Evolutionary conservation across 2,329 filamentous ascomycete species (phyloP).

Genomic region (Penicillium carneum): DNA sequence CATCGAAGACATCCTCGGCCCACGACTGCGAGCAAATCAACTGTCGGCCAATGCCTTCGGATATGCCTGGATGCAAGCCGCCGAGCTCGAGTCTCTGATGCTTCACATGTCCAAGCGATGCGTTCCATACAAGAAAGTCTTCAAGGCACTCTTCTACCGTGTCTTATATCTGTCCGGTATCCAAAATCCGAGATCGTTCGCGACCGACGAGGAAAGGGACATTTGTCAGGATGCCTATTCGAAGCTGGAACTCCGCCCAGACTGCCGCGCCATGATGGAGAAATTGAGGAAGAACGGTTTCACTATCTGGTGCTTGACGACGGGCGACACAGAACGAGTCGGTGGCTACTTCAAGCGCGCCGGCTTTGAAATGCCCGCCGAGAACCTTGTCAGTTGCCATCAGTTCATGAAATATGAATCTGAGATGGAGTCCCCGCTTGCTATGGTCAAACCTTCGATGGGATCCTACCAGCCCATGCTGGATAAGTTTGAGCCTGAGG

Average conservation of each 20-base stretch:
- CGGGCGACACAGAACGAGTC: slow-evolving; percentile 60
- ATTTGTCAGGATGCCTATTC: slow-evolving; percentile 49
- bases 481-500: slow-evolving; percentile 50
- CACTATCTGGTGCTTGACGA: slow-evolving; percentile 63
- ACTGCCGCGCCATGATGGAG: slow-evolving; percentile 48
- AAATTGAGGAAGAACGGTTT: slow-evolving; percentile 57
- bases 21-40: slow-evolving; percentile 41
- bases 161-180: slow-evolving; percentile 53
- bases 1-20: slow-evolving; percentile 50
- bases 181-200: slow-evolving; percentile 47
- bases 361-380: slow-evolving; percentile 59
- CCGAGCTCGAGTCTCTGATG: slow-evolving; percentile 58
- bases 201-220: slow-evolving; percentile 51
- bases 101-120: slow-evolving; percentile 54
- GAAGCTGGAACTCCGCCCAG: slow-evolving; percentile 44
- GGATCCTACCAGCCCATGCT: slow-evolving; percentile 57
- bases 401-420: slow-evolving; percentile 2
- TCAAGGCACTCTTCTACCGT: slow-evolving; percentile 55
- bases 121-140: slow-evolving; percentile 51
- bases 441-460: slow-evolving; percentile 60
- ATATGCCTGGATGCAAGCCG: slow-evolving; percentile 54
- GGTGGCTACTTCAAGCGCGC: slow-evolving; percentile 60
- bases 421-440: slow-evolving; percentile 46
- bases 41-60: slow-evolving; percentile 52
- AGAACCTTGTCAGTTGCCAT: slow-evolving; percentile 60